phyloP scores from a whole-genome alignment of 441 rosid genomes.

The Adansonia grandidieri region DNA sequence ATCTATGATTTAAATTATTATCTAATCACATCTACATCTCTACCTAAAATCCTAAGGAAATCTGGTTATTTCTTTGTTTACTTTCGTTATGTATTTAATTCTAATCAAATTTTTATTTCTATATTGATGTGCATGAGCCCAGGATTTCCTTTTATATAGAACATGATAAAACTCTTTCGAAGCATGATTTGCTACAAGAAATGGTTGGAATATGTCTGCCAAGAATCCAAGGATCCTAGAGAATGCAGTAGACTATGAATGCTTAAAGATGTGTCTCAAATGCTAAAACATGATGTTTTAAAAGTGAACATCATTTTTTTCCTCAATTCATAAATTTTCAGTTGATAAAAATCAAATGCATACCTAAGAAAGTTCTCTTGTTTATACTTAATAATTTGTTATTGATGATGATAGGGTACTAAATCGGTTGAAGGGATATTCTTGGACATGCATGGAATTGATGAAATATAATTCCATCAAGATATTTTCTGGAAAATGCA shows the following conservation, averaged over 20 bases:
- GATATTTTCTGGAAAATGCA: neutral
- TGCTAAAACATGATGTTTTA: slow-evolving; percentile 28
- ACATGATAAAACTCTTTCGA: slow-evolving; percentile 15
- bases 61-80: too few relatives aligned
- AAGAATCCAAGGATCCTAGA: too few relatives aligned
- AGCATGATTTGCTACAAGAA: too few relatives aligned
- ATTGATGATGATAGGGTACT: slow-evolving; percentile 29
- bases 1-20: too few relatives aligned
- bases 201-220: too few relatives aligned
- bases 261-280: neutral
- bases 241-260: too few relatives aligned
- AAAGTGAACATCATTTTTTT: neutral
- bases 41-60: too few relatives aligned
- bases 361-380: neutral
- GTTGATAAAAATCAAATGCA: neutral
- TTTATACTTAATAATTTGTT: neutral
- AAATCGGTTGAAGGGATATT: slow-evolving; percentile 32
- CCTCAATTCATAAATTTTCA: neutral
- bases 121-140: too few relatives aligned
- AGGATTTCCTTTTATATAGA: neutral
- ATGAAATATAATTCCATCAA: neutral
- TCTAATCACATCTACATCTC: too few relatives aligned
- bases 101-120: too few relatives aligned
- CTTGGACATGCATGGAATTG: neutral
- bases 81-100: too few relatives aligned